Evolutionary conservation across 345 rosid species (phyloP), one percentile per base, ranked within the genome.

Genomic region (Murraya paniculata): DNA sequence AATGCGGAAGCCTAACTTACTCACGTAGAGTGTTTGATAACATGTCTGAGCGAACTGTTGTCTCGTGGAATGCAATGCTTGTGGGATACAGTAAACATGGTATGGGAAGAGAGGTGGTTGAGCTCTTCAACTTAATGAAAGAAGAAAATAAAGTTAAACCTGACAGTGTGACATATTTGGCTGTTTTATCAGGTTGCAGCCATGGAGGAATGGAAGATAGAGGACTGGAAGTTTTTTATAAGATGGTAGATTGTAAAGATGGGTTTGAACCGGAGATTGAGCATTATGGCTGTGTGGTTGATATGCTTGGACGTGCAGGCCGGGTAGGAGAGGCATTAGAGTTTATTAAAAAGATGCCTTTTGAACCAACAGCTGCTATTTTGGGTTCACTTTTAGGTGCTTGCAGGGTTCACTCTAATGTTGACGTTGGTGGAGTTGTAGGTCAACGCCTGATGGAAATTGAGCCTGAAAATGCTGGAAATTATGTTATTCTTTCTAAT

Each of bases 271-370:
- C 94, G 30, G 89, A 88, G 80, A 87, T 82, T 55, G 93, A 81
- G 83, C 99, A 93, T 86, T 95, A 93, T 41, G 98, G 97, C 18
- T 93, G 97, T 53, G 82, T 91, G 55, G 92, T 91, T 78, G 98
- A 93, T 86, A 81, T 95, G 92, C 92, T 92, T 59, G 98, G 94
- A 38, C 99, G 99, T 77, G 87, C 96, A 77, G 98, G 96, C 68
- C 85, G 86, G 81, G 84, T 92, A 27, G 83, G 89, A 79, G 93
- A 91, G 82, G 94, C 96, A 35, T 85, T 87, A 79, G 80, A 82
- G 41, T 90, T 93, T 61, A 65, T 88, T 18, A 84, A 88, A 77
- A 79, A 71, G 72, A 92, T 93, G 97, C 94, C 98, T 56, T 87
- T 81, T 30, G 85, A 87, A 70, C 95, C 99, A 65, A 93, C 91